Base-by-base conservation (phyloP, 148 eudicot genomes). In the Rheum nobile region DNA sequence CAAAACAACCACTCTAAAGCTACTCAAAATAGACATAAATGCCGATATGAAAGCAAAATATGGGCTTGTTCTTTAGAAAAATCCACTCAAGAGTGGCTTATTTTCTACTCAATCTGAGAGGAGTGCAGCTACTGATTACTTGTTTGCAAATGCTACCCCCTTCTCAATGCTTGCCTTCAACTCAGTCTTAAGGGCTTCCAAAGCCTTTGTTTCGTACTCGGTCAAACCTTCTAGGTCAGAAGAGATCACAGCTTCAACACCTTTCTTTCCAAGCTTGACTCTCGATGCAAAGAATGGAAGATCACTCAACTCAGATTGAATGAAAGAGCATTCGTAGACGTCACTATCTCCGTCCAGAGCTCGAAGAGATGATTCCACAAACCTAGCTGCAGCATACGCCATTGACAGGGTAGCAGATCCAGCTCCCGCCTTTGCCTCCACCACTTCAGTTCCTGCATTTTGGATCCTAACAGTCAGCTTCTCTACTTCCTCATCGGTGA, bases 351-450 rank as follows among this genome's bases (percentile, higher is more conserved):
- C 94, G 50, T 90, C 96, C n/a, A 93, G 86, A 4, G 98, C 98
- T 28, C 98, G 86, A 16, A 93, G 86, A 44, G 96, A 90, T 0
- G 98, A 93, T 79, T 93, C 98, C 3, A 93, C 90, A 52, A 93
- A 93, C 78, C 98, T 81, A 34, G 98, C 98, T 12, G 98, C 98
- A 47, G 96, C 98, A 82, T 89, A 93, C 0, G 98, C 96, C 98
- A 93, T 93, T 0, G 98, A 93, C 73, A 93, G 85, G 12, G 98
- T 93, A 4, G 98, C 98, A 8, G 96, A 92, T 29, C 98, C 98
- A 0, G 98, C 93, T 50, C 98, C 98, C 2, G 93, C 94, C 78
- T 93, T 90, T 14, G 98, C 98, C 77, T 93, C 98, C 76, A 93
- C 96, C 19, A 93, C 98, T 75, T 93, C 98, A 0, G 96, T 93